A percentile compares a stretch with the other conserved stretches of the same genome.
phyloP scores from a whole-genome alignment of 495 filamentous ascomycete genomes.

The Talaromyces proteolyticus region DNA sequence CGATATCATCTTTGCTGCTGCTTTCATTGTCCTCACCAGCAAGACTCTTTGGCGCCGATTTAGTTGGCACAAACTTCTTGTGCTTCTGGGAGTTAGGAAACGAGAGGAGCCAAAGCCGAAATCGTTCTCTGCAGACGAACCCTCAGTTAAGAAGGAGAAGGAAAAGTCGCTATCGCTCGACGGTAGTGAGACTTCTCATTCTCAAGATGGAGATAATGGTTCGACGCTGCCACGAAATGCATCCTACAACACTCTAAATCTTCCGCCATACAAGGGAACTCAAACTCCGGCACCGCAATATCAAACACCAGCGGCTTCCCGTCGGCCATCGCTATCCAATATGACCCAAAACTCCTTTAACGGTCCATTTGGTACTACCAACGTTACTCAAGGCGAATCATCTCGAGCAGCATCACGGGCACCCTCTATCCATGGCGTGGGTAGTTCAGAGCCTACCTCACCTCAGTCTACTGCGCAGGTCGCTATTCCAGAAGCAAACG shows the following conservation, averaged over 20 bases:
- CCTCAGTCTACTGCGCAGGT: background rate
- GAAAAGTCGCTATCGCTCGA: background rate
- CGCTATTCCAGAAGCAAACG: background rate
- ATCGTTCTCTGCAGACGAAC: background rate
- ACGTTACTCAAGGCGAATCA: background rate
- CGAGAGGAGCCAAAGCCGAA: background rate
- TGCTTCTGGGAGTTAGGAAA: background rate
- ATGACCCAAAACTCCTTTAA: background rate
- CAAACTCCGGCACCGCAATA: conserved; percentile 4
- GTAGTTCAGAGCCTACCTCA: background rate
- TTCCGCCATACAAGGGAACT: conserved; percentile 2
- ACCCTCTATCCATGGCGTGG: background rate
- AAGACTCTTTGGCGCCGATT: conserved; percentile 8
- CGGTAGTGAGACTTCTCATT: background rate
- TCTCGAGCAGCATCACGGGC: conserved; percentile 3
- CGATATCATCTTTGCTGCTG: conserved; percentile 2
- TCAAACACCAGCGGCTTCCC: conserved; percentile 2
- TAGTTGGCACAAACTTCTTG: conserved; percentile 4
- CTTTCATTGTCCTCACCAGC: conserved; percentile 1
- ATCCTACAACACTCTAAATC: conserved; percentile 1
- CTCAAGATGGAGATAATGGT: background rate
- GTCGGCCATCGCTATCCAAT: conserved; percentile 2
- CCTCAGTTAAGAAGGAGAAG: background rate
- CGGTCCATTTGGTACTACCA: background rate
- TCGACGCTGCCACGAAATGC: background rate